A percentile compares a stretch with the other conserved stretches of the same genome.
Evolutionary conservation across 108 stramenopile genomes (phyloP).

Genomic region (Epipyxis sp.): DNA sequence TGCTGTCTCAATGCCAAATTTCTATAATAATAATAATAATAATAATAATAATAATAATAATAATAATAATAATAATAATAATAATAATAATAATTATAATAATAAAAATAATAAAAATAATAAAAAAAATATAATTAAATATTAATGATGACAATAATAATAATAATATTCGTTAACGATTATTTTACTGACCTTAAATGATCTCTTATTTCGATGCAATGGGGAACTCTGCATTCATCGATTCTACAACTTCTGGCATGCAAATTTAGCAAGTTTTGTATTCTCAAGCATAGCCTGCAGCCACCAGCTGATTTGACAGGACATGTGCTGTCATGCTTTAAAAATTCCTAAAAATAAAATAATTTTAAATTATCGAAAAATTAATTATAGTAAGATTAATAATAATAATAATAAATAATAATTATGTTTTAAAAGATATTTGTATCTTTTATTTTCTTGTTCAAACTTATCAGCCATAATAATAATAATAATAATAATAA

Average conservation of each 20-base stretch:
- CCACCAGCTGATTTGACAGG: conserved; percentile 68
- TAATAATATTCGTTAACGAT: conserved; percentile 17
- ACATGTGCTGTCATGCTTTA: conserved; percentile 60
- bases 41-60: not conserved
- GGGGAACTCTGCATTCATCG: conserved; percentile 79
- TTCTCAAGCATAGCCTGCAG: conserved; percentile 91
- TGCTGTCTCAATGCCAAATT: conserved; percentile 47
- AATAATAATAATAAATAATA: too few relatives aligned
- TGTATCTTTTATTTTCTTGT: too few relatives aligned
- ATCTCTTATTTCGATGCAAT: conserved; percentile 89
- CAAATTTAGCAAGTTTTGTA: conserved; percentile 93
- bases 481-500: too few relatives aligned
- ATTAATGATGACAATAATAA: not conserved
- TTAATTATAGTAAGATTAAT: too few relatives aligned
- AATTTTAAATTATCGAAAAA: not conserved
- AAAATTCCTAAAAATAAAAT: not conserved
- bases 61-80: not conserved
- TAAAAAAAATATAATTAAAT: too few relatives aligned
- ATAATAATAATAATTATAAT: not conserved
- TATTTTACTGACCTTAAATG: conserved; percentile 44
- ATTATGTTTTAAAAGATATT: too few relatives aligned
- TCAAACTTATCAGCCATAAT: too few relatives aligned
- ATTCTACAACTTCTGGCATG: conserved; percentile 90
- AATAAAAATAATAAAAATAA: conserved; percentile 15
- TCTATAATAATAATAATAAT: not conserved